phyloP scores from a whole-genome alignment of 2,329 filamentous ascomycete species.

The Monilinia aucupariae region DNA sequence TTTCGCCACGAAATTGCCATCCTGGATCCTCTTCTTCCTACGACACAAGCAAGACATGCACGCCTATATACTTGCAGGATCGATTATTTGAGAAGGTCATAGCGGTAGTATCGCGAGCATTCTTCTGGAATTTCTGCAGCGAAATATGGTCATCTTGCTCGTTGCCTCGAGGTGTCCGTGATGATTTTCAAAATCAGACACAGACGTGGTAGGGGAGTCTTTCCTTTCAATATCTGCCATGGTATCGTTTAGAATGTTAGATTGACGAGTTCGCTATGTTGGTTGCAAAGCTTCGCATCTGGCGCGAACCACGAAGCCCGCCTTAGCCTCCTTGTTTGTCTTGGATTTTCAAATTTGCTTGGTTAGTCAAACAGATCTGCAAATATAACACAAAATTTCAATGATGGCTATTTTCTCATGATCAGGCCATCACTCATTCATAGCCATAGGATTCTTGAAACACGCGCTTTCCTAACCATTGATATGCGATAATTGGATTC shows the following conservation, averaged over 20 bases:
- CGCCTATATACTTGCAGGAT: not conserved
- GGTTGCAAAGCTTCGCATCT: not conserved
- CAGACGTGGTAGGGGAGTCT: not conserved
- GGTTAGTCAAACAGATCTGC: not conserved
- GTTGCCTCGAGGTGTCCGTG: not conserved
- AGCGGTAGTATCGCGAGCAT: not conserved
- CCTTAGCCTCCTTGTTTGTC: not conserved
- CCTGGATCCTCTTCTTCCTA: not conserved
- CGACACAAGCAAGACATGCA: not conserved
- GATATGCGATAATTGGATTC: not conserved
- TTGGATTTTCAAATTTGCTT: not conserved
- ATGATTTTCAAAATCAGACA: not conserved
- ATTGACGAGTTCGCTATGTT: not conserved
- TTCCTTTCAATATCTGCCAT: not conserved
- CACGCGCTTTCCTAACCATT: not conserved
- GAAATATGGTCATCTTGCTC: not conserved
- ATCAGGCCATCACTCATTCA: not conserved
- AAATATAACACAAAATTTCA: not conserved
- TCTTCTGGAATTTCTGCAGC: not conserved
- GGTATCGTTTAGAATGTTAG: not conserved
- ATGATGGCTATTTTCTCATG: not conserved
- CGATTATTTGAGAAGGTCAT: not conserved
- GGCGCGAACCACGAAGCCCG: not conserved
- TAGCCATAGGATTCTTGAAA: not conserved
- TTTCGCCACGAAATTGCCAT: not conserved